Evolutionary conservation across 148 eudicot species (phyloP), one percentile per base, ranked within the genome.

Genomic region (Cornus suecica): DNA sequence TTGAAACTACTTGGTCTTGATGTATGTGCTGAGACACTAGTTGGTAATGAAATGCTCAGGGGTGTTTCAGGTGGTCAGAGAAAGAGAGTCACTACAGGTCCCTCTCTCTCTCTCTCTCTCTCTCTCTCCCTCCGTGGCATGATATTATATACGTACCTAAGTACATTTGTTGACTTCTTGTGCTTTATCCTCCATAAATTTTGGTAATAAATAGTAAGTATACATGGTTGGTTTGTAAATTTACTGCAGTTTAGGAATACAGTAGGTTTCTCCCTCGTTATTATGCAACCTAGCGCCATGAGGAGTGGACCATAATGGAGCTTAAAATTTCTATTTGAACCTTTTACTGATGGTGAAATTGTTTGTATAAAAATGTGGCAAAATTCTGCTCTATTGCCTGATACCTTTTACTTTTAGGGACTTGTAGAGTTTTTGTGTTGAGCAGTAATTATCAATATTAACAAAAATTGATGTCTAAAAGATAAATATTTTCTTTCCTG

Each of bases 71-170:
- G 97, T 71, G 98, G 98, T 77, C 98, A 94, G 75, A 86, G 83
- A 81, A 94, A 94, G 82, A 87, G 98, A 86, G 98, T 94, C 65
- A 94, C 98, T 48, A 85, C 98, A 90, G 98, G 98, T 93, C 62
- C 37, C 45, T 73, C 54, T 31, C 77, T 77, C 69, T 76, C 76
- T 78, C 83, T 26, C 62, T 67, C 32, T 7, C 54, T n/a, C n/a
- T n/a, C n/a, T n/a, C n/a, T n/a, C 54, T 8, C 48, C 3, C 70
- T 5, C 48, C 2, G 14, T 58, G 62, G 23, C 6, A 58, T 52
- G 58, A 52, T 22, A 52, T 20, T 14, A 58, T 58, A 16, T 54
- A 1, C 10, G 28, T 37, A 30, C 13, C 56, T 29, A 18, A 0
- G 51, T 24, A 63, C 62, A 18, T 25, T 30, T 37, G 61, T 37